Conservation (phyloP, 2,329 filamentous ascomycete species). For the Calonectria pteridis region DNA sequence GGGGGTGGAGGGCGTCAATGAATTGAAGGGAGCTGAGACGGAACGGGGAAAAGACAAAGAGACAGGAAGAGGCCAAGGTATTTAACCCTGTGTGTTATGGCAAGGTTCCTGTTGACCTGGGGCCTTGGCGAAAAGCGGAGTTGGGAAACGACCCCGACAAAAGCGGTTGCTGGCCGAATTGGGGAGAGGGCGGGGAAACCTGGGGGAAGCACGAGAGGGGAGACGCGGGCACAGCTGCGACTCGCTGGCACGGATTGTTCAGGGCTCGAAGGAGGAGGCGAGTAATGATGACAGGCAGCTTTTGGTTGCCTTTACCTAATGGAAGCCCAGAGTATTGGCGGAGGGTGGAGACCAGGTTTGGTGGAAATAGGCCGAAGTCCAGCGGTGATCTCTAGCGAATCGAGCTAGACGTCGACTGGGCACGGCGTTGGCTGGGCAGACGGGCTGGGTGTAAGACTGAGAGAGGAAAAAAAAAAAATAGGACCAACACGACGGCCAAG, state of each 20-base stretch:
- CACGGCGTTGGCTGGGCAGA: not conserved
- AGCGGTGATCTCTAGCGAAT: constrained; percentile 1
- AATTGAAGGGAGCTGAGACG: not conserved
- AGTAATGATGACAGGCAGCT: constrained; percentile 11
- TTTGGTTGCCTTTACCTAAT: constrained; percentile 23
- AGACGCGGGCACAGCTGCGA: constrained; percentile 16
- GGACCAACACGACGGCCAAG: not conserved
- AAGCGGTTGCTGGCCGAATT: constrained; percentile 10
- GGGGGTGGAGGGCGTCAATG: not conserved
- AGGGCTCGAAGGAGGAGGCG: not conserved
- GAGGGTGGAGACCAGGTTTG: constrained; percentile 9
- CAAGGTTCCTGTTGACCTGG: constrained; percentile 6
- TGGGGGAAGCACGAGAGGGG: constrained; percentile 22
- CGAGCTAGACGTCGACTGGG: not conserved
- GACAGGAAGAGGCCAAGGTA: constrained; percentile 12
- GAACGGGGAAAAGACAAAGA: not conserved
- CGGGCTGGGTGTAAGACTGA: not conserved
- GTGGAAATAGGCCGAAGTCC: constrained; percentile 6
- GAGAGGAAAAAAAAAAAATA: not conserved
- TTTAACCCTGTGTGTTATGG: constrained; percentile 27
- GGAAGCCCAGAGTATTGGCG: constrained; percentile 3
- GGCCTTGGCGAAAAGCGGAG: constrained; percentile 13
- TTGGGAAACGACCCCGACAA: constrained; percentile 9
- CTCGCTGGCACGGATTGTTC: constrained; percentile 11
- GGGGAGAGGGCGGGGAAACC: constrained; percentile 33